Base-by-base conservation (phyloP, 2,329 filamentous ascomycete species). In the Colletotrichum falcatum region DNA sequence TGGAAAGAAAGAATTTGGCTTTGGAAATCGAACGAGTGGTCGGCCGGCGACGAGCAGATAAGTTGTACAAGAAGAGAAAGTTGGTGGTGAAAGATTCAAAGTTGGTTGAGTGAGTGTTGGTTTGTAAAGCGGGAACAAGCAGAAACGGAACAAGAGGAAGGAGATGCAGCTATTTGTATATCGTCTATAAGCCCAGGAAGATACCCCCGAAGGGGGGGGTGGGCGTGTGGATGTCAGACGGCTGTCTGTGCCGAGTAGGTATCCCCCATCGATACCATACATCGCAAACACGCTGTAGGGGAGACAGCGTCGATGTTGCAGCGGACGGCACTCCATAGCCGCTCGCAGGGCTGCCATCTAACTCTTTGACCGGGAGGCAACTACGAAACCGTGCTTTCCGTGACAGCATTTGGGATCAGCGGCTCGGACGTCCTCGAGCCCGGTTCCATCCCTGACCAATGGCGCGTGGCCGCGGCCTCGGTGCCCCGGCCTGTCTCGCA, bases 41-140 rank as follows among this genome's bases (percentile, higher is more conserved):
- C 85, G 85, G 77, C 85, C 85, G 83, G 85, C 85, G 85, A 87
- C 85, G 77, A 81, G 80, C 77, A 80, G 76, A 76, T 78, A 73
- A 74, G 73, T 77, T 78, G 70, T 76, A 77, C 74, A 73, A 72
- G 75, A 74, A 75, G 67, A 73, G 74, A 73, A 75, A 30, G 71
- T 72, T 72, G 70, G 30, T 18, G 1, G 28, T n/a, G 30, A 65
- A 64, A 72, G 53, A 69, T 8, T 16, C 60, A 20, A 56, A 67
- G 48, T 65, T 35, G 46, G 62, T 49, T 61, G 58, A 59, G 64
- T 60, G 59, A 75, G 66, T 60, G 66, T 65, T 62, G 61, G 53
- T 35, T 59, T 58, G 63, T 39, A 54, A 35, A 61, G n/a, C 23
- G 28, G 48, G 30, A 49, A 5, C 65, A 60, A 67, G 33, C 61